Base-by-base conservation (phyloP, 331 rosid species). In the Dryas integrifolia region DNA sequence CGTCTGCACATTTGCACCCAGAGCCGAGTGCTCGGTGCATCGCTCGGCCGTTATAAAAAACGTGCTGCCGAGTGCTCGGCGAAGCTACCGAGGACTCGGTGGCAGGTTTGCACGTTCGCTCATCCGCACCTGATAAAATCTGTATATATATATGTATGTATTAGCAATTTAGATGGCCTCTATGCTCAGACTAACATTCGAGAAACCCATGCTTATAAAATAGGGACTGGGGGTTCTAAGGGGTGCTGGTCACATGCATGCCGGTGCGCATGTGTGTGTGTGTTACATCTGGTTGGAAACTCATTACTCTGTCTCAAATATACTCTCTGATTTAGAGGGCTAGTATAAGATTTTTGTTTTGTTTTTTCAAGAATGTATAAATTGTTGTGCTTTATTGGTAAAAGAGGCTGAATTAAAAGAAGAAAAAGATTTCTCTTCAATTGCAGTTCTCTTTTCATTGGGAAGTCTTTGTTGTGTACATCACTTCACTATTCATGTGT, bases 231-330 rank as follows among this genome's bases (percentile, higher is more conserved):
- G 5, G 56, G 15, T 38, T 47, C 40, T 62, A 38, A 43, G 26
- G 56, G 57, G 77, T 58, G 44, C 72, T 78, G 65, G 45, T 13
- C 40, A 51, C 18, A 16, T 4, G 18, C 43, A 40, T 69, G 49
- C 62, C 30, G 24, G 26, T 24, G 13, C 53, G 72, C 57, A 16
- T 67, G 48, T 59, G 68, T n/a, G 21, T 30, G 21, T 30, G 30
- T 51, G 35, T 30, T 30, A 30, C 35, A 5, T 44, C 58, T 26
- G 4, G 5, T 58, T 24, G 40, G 15, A 57, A 57, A 44, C 39
- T n/a, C 0, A 3, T 16, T 45, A 30, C n/a, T 67, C 30, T 9
- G 45, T 52, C 30, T 41, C 12, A 56, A 14, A 39, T 12, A 13
- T 30, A 21, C 18, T 38, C 30, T 5, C 24, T 21, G 21, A 64